Conservation (phyloP, 306 rosid species). For the Delonix regia region DNA sequence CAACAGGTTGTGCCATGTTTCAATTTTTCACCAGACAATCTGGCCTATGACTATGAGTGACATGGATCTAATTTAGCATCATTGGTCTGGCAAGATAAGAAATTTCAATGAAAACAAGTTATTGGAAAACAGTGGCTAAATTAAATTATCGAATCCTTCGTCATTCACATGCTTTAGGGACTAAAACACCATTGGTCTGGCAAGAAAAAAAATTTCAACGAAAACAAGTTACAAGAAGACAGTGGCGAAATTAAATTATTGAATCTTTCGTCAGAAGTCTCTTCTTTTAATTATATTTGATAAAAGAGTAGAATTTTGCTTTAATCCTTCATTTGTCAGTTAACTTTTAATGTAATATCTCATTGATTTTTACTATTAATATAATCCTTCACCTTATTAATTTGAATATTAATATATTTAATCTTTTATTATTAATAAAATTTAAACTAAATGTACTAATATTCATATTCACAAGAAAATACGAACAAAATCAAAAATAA, state of each 20-base stretch:
- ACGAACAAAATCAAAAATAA: too few relatives aligned
- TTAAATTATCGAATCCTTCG: not conserved
- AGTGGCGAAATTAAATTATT: not conserved
- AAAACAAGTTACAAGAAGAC: not conserved
- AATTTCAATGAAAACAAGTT: not conserved
- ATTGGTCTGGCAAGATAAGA: not conserved
- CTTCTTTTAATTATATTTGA: not conserved
- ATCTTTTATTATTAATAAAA: too few relatives aligned
- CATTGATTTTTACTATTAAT: too few relatives aligned
- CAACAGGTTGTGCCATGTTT: too few relatives aligned
- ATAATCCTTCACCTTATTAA: too few relatives aligned
- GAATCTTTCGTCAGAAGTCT: not conserved
- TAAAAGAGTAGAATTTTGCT: too few relatives aligned
- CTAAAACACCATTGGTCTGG: not conserved
- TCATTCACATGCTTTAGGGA: constrained; percentile 1
- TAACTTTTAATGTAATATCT: too few relatives aligned
- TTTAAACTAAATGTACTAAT: too few relatives aligned
- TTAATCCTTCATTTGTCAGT: too few relatives aligned
- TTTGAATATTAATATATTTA: too few relatives aligned
- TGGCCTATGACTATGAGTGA: not conserved
- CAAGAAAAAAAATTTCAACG: not conserved
- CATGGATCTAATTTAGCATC: not conserved
- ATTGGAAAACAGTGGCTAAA: not conserved
- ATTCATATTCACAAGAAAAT: too few relatives aligned
- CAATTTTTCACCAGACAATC: not conserved